A percentile compares a stretch with the other conserved stretches of the same genome.
These are phyloP conservation scores for Backusella tarrabulga DNA, from an alignment of 192 early-diverging fungal species.

Conservation along the genomic window DNA sequence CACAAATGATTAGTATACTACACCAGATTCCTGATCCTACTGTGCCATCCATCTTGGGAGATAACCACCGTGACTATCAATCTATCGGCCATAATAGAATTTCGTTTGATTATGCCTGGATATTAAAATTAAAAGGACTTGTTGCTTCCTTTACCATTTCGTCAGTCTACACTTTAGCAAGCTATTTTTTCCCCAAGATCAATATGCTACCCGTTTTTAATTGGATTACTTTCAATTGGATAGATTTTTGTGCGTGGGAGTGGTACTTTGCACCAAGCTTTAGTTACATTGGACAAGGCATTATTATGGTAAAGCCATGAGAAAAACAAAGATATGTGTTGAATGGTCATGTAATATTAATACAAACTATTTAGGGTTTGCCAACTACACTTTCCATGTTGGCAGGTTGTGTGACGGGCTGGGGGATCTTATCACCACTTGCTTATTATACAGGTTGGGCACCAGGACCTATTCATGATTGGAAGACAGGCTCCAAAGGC, in stretches of 20 bases:
- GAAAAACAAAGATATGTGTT: neutral
- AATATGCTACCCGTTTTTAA: conserved; percentile 58
- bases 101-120: conserved; percentile 55
- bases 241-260: conserved; percentile 56
- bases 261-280: conserved; percentile 74
- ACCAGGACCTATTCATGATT: conserved; percentile 63
- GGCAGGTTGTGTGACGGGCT: conserved; percentile 65
- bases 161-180: conserved; percentile 59
- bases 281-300: conserved; percentile 76
- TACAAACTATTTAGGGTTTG: conserved; percentile 44
- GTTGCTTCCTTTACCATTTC: conserved; percentile 59
- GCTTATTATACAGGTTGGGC: conserved; percentile 72
- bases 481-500: conserved; percentile 67
- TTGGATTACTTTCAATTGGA: conserved; percentile 46
- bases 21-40: conserved; percentile 59
- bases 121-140: conserved; percentile 54
- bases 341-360: neutral
- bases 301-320: conserved; percentile 60
- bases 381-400: conserved; percentile 74
- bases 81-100: neutral
- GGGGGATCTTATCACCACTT: conserved; percentile 72
- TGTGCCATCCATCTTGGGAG: neutral
- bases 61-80: neutral
- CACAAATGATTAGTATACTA: conserved; percentile 77
- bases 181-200: conserved; percentile 60